Base-by-base conservation (phyloP, 805 yeast species). In the Ogataea nonfermentans region DNA sequence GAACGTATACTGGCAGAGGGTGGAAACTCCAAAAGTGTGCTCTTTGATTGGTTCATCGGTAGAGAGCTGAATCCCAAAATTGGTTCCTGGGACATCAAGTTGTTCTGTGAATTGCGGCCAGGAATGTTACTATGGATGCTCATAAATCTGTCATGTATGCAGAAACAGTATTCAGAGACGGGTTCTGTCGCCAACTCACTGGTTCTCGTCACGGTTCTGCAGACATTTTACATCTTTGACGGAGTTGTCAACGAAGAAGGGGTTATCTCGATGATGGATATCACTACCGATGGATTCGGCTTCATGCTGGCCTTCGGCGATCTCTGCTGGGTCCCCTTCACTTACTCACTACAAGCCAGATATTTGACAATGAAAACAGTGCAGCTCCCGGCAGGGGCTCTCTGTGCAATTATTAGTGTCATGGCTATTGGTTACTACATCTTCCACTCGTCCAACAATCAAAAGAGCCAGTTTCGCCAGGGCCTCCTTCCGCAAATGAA, bases 11-110 rank as follows among this genome's bases (percentile, higher is more conserved):
- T 93, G 37, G 90, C 97, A 0, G 61, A 75, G 27, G 93, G 93
- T 31, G 99, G 99, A 3, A 91, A 91, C 64, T 72, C 95, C 0
- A 85, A 87, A 0, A 79, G 76, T 49, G 50, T 63, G 0, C 51
- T 91, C 8, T 91, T 85, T 58, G 96, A 93, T 57, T 90, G 96
- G 97, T 93, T 89, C 57, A 89, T 93, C 58, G 99, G 99, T 22
- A 79, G 99, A 44, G 98, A 91, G 65, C 70, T 93, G 56, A 93
- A 93, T 60, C 99, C 98, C 19, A 73, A 98, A 52, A 68, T 86
- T 43, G 93, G 95, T 1, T 55, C 74, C 0, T 78, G 90, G 72
- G 99, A 93, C 59, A 79, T 93, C 61, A 93, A 93, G 65, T 63
- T 89, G 51, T 93, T 85, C 55, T 86, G 96, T 62, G 99, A 93